Evolutionary conservation across 345 rosid species (phyloP).

Genomic region (Euphorbia lathyris): DNA sequence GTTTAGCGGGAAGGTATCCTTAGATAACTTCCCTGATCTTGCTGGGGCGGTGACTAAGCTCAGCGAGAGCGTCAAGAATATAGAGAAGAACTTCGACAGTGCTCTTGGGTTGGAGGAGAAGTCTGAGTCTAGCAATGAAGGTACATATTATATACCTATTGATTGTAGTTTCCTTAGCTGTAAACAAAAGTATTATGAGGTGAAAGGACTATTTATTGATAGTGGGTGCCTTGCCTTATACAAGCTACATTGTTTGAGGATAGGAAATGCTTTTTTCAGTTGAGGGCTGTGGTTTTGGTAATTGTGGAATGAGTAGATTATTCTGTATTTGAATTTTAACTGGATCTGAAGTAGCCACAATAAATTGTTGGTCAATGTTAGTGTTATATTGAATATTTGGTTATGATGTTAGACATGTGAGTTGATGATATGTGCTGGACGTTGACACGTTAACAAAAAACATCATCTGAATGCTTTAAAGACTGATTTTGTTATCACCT

Average conservation of each 20-base stretch:
- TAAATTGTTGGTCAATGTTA: neutral
- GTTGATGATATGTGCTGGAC: neutral
- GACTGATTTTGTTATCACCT: neutral
- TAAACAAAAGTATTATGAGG: too few species aligned
- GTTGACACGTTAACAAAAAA: neutral
- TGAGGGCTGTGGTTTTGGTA: neutral
- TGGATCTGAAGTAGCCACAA: neutral
- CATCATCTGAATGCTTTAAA: neutral
- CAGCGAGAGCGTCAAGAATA: slow-evolving; percentile 98
- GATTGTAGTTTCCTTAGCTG: neutral
- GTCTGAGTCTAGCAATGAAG: slow-evolving; percentile 59
- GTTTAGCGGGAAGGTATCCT: slow-evolving; percentile 85
- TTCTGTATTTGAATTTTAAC: neutral
- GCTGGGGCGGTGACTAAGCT: slow-evolving; percentile 98
- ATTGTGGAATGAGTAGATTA: neutral
- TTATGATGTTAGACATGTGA: neutral
- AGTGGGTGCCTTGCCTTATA: neutral
- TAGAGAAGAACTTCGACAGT: slow-evolving; percentile 92
- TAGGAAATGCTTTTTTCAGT: neutral
- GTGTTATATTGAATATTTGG: neutral
- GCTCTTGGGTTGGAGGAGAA: slow-evolving; percentile 96
- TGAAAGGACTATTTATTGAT: neutral
- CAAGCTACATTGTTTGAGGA: neutral
- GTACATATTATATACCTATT: slow-evolving; percentile 27
- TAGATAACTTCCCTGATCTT: slow-evolving; percentile 93